A percentile compares a stretch with the other conserved stretches of the same genome.
Conservation (phyloP, 208 protist genomes). For the Crithidia expoeki region DNA sequence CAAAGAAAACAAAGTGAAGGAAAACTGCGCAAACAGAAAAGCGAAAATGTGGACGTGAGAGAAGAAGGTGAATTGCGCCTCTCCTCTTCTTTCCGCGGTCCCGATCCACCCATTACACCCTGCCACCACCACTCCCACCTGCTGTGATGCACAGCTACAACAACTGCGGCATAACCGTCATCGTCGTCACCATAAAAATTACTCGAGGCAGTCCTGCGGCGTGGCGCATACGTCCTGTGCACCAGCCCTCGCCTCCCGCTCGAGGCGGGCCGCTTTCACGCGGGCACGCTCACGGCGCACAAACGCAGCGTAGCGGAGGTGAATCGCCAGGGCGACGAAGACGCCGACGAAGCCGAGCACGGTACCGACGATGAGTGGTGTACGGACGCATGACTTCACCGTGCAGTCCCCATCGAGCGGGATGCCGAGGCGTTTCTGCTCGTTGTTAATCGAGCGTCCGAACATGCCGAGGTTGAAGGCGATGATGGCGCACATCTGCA, state of each 20-base stretch:
- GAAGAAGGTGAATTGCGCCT: no score
- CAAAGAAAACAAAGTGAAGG: no score
- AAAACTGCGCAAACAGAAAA: no score
- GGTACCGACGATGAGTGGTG: slow-evolving; percentile 54
- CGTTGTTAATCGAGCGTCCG: slow-evolving; percentile 46
- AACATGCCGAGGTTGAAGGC: slow-evolving; percentile 73
- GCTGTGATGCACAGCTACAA: no score
- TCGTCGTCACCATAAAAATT: no score
- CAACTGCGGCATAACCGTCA: no score
- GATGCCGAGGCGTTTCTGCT: slow-evolving; percentile 36
- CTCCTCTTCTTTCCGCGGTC: no score
- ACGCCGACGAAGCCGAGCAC: slow-evolving; percentile 38
- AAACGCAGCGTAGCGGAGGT: slow-evolving; percentile 66
- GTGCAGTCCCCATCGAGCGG: slow-evolving; percentile 44
- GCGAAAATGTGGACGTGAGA: no score
- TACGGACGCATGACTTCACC: slow-evolving; percentile 42
- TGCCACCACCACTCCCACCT: no score
- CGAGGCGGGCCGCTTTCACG: neutral
- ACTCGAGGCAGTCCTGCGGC: no score
- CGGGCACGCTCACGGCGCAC: slow-evolving; percentile 33
- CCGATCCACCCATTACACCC: no score
- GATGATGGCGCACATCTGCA: slow-evolving; percentile 55
- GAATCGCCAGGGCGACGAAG: slow-evolving; percentile 42
- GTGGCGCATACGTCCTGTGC: no score
- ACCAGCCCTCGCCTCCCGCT: neutral